Evolutionary conservation across 2,329 filamentous ascomycete species (phyloP).

Genomic region (Fonsecaea monophora): DNA sequence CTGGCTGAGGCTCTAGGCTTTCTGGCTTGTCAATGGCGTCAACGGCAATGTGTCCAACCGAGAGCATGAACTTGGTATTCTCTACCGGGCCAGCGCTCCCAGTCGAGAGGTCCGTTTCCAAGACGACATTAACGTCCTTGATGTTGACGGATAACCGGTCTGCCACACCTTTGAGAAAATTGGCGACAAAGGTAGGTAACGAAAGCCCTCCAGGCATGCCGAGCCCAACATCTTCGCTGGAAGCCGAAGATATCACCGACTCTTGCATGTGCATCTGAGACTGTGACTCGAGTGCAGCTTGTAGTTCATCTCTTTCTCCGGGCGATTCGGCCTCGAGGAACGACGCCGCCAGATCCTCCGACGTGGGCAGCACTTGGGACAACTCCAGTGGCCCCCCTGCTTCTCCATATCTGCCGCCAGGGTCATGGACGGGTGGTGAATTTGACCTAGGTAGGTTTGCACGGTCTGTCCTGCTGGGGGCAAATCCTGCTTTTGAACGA

Average conservation of each 20-base stretch:
- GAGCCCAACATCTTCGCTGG: conserved; percentile 56
- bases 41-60: conserved; percentile 29
- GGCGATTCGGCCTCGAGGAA: conserved; percentile 65
- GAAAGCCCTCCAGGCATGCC: conserved; percentile 62
- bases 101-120: conserved; percentile 29
- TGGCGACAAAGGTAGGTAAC: conserved; percentile 65
- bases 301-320: conserved; percentile 63
- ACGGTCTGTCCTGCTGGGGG: conserved; percentile 40
- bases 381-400: conserved; percentile 21
- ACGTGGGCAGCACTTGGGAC: conserved; percentile 55
- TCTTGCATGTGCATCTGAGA: conserved; percentile 58
- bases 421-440: conserved; percentile 40
- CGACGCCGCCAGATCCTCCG: conserved; percentile 65
- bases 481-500: conserved; percentile 57
- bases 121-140: conserved; percentile 51
- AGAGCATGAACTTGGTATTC: conserved; percentile 35
- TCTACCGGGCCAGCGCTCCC: conserved; percentile 23
- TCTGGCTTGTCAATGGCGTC: conserved; percentile 22
- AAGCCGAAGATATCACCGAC: conserved; percentile 55
- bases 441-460: conserved; percentile 38
- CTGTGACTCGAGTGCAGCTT: conserved; percentile 62
- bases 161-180: conserved; percentile 64
- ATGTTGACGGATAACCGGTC: conserved; percentile 64
- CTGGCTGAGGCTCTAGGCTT: not conserved
- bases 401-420: conserved; percentile 36